Conservation (phyloP, 257 asterid species). For the Solanum chilense region DNA sequence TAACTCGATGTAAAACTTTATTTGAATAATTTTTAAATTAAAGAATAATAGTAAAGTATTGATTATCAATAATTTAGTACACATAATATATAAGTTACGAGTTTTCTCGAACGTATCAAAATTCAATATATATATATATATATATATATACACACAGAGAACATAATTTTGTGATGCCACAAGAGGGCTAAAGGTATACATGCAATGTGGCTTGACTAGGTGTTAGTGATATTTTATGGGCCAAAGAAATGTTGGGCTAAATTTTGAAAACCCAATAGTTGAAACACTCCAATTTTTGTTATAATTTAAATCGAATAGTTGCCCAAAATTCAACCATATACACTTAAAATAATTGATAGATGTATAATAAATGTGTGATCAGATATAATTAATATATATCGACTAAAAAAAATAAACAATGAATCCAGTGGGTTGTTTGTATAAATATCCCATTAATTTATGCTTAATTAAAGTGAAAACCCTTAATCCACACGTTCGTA, state of each 20-base stretch:
- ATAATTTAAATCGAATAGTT: neutral
- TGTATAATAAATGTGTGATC: neutral
- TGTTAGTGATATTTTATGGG: neutral
- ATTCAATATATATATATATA: neutral
- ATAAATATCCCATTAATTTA: neutral
- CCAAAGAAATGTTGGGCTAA: neutral
- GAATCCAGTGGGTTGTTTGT: too few species aligned
- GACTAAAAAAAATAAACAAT: too few species aligned
- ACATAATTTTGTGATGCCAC: neutral
- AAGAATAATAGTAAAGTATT: neutral
- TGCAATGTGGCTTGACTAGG: neutral
- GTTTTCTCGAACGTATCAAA: neutral
- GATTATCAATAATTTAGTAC: neutral
- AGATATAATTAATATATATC: too few species aligned
- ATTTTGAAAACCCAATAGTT: neutral
- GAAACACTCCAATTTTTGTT: too few species aligned
- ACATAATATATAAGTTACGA: neutral
- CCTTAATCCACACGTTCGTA: neutral
- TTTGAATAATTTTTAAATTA: neutral
- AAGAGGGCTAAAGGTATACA: neutral
- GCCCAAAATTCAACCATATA: neutral
- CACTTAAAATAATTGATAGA: neutral
- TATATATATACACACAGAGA: neutral
- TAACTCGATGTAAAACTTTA: neutral
- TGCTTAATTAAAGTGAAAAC: neutral